phyloP scores from a whole-genome alignment of 1,284 basidiomycete genomes.

The Caloboletus inedulis region DNA sequence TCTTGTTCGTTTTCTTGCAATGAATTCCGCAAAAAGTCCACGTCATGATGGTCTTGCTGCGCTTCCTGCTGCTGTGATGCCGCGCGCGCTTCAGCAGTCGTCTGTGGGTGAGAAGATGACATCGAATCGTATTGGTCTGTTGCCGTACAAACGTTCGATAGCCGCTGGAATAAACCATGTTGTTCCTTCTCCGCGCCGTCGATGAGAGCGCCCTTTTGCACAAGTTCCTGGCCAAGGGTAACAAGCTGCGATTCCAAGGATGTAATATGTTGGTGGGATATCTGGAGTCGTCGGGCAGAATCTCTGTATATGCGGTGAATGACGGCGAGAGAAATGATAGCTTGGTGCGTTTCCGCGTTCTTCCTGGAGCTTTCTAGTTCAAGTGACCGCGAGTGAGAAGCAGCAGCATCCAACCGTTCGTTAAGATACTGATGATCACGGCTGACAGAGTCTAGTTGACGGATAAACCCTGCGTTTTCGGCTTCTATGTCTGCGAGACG shows the following conservation, averaged over 20 bases:
- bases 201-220: constrained; percentile 1
- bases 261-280: not conserved
- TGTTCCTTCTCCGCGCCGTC: constrained; percentile 11
- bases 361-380: constrained; percentile 9
- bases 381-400: constrained; percentile 9
- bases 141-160: constrained; percentile 3
- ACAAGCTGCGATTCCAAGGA: constrained; percentile 22
- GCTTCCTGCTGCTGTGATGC: constrained; percentile 1
- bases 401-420: constrained; percentile 8
- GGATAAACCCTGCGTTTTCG: constrained; percentile 16
- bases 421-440: constrained; percentile 10
- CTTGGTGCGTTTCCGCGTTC: constrained; percentile 24
- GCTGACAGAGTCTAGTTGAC: constrained; percentile 16
- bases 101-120: constrained; percentile 15
- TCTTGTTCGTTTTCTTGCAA: constrained; percentile 27
- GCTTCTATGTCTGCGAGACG: constrained; percentile 16
- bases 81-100: not conserved
- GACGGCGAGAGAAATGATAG: constrained; percentile 34
- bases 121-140: constrained; percentile 24
- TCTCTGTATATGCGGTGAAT: constrained; percentile 24
- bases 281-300: constrained; percentile 13
- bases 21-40: constrained; percentile 15
- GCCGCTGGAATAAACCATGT: constrained; percentile 6
- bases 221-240: constrained; percentile 11
- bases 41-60: constrained; percentile 2